Base-by-base conservation (phyloP, 2,329 filamentous ascomycete genomes). In the Diaporthe aspalathi region DNA sequence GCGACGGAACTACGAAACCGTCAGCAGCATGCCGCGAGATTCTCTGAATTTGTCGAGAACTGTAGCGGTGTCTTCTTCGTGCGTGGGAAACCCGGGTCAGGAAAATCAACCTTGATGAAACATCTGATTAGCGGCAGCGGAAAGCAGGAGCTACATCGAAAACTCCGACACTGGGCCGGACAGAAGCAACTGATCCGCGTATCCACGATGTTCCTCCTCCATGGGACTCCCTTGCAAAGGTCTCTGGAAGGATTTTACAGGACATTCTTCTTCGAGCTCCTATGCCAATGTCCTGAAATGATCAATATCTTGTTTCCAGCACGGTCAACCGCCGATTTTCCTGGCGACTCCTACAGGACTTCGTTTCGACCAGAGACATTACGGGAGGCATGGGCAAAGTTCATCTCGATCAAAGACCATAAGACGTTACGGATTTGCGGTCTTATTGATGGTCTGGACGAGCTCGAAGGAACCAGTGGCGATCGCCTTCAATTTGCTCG, bases 311-410 rank as follows among this genome's bases (percentile, higher is more conserved):
- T 38, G 4, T 56, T 56, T 16, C 53, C 53, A 14, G 17, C 16
- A 1, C 9, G 0, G 3, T 56, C n/a, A n/a, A 38, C 3, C 0
- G 11, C 11, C 1, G 32, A 6, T 5, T 5, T 7, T 57, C n/a
- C 2, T 2, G n/a, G 24, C 20, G 53, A 24, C n/a, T 24, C 12
- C 2, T 27, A 27, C 53, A 14, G 29, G 6, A 40, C n/a, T 24
- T 57, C 53, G 24, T 38, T 57, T 5, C 32, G 53, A 7, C 12
- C 24, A 5, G 5, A 24, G n/a, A 40, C n/a, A 40, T 17, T 57
- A 24, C 32, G 24, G 12, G 12, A 24, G 17, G 32, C 53, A 14
- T 57, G 53, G 53, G 1, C 8, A 24, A 40, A 6, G 4, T 8
- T 57, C 8, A 2, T 17, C 5, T 40, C 53, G 1, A 24, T 57